Evolutionary conservation across 2,329 filamentous ascomycete genomes (phyloP), one percentile per base, ranked within the genome.

Genomic region (Stachybotrys echinatus): DNA sequence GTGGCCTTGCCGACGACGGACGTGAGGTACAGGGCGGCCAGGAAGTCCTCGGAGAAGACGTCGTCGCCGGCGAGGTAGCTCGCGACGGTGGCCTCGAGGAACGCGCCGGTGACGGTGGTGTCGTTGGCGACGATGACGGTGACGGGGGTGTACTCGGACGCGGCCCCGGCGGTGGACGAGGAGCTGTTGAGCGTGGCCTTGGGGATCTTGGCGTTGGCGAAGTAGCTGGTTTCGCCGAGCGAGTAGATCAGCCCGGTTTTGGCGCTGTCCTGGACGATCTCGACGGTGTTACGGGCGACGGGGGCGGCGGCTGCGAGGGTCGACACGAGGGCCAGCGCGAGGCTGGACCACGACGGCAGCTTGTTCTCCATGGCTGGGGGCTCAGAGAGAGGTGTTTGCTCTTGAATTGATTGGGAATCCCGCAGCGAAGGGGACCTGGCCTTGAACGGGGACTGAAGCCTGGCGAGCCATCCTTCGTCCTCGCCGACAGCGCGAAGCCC

Each of bases 1-100:
- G 42, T 45, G 20, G 42, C 42, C 19, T 18, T 23, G 5, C 42
- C 42, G 22, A 45, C 42, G 17, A 22, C 21, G n/a, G 42, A 45
- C 5, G 20, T 23, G 21, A 45, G n/a, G 42, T 45, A 45, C 42
- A 45, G 21, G 17, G 42, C 20, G 5, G 42, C 19, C 42, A 45
- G 23, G 21, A 45, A 45, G 23, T 45, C 42, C 5, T 45, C 12
- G 23, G 17, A 23, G 42, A 23, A 45, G 42, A 45, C 42, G n/a
- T 45, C 42, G 42, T 45, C 42, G 7, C 42, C 42, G 20, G 42
- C 42, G n/a, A 17, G 12, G 23, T 45, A 45, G 42, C 42, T 45
- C 12, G 42, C 42, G n/a, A 45, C 27, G 7, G 42, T 45, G 42
- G 42, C 20, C 23, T 45, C 42, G 3, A 45, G 42, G n/a, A 14